Conservation (phyloP, 2,329 filamentous ascomycete species). For the Cercospora nicotianae region DNA sequence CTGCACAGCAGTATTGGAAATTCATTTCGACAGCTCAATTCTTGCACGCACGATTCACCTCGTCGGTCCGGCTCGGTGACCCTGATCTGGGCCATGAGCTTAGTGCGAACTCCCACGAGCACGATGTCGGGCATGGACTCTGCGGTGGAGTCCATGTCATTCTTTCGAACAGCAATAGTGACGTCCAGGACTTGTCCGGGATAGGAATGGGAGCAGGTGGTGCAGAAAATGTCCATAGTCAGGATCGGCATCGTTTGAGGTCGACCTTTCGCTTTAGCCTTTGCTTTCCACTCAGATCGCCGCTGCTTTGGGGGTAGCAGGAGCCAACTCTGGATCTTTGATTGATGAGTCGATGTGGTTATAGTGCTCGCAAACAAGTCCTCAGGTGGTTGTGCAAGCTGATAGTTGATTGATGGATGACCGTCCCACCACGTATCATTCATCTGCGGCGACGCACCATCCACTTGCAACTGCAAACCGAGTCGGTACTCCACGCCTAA, state of each 20-base stretch:
- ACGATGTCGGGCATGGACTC: neutral
- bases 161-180: neutral
- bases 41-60: neutral
- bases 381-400: neutral
- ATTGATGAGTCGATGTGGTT: neutral
- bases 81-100: neutral
- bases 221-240: neutral
- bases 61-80: neutral
- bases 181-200: neutral
- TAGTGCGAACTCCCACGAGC: neutral
- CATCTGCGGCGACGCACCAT: neutral
- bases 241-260: neutral
- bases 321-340: neutral
- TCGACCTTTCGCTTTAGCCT: neutral
- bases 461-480: neutral
- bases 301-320: neutral
- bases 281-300: neutral
- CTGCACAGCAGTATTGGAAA: neutral
- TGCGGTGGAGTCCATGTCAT: neutral
- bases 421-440: neutral
- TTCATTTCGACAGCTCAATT: neutral
- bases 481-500: neutral
- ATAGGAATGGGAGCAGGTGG: neutral
- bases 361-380: neutral
- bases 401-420: neutral